Percentiles rank a stretch among this genome's conserved stretches.
Conservation (phyloP, 1,284 basidiomycete genomes). For the Cryptococcus depauperatus region DNA sequence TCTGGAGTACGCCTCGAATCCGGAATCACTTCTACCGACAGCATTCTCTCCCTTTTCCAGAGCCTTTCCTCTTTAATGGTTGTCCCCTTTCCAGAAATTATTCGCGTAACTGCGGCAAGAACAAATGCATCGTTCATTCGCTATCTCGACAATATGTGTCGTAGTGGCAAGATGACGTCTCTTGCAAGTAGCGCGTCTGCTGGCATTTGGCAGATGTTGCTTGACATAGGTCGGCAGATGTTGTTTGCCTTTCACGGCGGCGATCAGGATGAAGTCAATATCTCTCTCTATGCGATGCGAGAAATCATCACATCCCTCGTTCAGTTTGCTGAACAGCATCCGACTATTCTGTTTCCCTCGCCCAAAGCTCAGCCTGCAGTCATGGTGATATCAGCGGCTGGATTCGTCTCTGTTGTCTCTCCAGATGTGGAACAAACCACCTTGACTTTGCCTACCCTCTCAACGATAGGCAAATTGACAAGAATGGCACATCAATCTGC, state of each 20-base stretch:
- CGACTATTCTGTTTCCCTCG: slow-evolving; percentile 20
- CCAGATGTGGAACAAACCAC: slow-evolving; percentile 32
- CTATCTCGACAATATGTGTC: slow-evolving; percentile 3
- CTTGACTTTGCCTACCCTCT: slow-evolving; percentile 19
- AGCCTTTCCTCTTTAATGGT: slow-evolving; percentile 24
- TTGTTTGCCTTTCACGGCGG: slow-evolving; percentile 32
- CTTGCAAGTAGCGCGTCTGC: slow-evolving; percentile 5
- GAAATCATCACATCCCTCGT: slow-evolving; percentile 18
- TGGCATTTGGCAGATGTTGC: slow-evolving; percentile 27
- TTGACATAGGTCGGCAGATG: slow-evolving; percentile 31
- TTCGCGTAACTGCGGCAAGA: slow-evolving; percentile 22
- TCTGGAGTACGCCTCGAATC: slow-evolving; percentile 10
- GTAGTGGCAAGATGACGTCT: slow-evolving; percentile 1
- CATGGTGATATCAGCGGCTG: slow-evolving; percentile 24
- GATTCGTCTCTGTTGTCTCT: slow-evolving; percentile 20
- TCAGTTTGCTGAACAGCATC: slow-evolving; percentile 9
- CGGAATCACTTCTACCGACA: slow-evolving; percentile 13
- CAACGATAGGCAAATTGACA: slow-evolving; percentile 23
- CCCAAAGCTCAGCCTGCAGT: slow-evolving; percentile 21
- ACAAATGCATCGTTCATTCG: slow-evolving; percentile 23
- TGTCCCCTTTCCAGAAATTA: slow-evolving; percentile 18
- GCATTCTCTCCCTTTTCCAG: slow-evolving; percentile 16
- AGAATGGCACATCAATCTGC: slow-evolving; percentile 17
- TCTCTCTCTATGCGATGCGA: slow-evolving; percentile 24
- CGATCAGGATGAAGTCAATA: slow-evolving; percentile 25